These are phyloP conservation scores for Hyphopichia wangnamkhiaoensis DNA, from an alignment of 1,139 yeast species.

Conservation along the genomic window DNA sequence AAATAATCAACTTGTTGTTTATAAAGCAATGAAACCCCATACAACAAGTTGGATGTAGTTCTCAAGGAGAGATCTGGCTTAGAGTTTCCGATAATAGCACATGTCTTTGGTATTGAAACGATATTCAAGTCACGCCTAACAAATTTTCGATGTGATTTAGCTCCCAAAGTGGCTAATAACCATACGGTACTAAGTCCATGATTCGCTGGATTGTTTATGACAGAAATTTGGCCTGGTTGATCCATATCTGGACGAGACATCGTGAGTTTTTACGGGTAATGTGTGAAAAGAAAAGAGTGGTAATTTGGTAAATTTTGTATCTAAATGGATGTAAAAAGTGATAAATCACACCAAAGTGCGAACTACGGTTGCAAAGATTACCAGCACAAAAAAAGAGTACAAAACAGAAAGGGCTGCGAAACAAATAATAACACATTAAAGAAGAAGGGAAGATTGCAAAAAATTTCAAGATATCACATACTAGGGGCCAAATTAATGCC, in stretches of 20 bases:
- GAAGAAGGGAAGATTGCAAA: too few relatives aligned
- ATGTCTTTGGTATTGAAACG: conserved; percentile 50
- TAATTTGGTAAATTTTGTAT: background rate
- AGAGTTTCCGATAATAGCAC: conserved; percentile 32
- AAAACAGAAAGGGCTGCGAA: background rate
- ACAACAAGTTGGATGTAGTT: conserved; percentile 50
- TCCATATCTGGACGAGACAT: background rate
- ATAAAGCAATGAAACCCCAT: conserved; percentile 59
- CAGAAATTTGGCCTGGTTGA: conserved; percentile 1
- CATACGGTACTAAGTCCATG: conserved; percentile 23
- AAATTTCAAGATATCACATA: too few relatives aligned
- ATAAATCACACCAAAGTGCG: background rate
- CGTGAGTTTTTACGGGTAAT: background rate
- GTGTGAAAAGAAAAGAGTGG: background rate
- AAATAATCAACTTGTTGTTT: conserved; percentile 51
- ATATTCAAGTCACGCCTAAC: conserved; percentile 38
- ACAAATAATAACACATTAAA: too few relatives aligned
- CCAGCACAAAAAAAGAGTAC: too few relatives aligned
- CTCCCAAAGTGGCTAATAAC: conserved; percentile 47
- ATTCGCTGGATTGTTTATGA: conserved; percentile 8
- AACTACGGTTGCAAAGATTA: background rate
- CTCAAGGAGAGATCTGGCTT: conserved; percentile 37
- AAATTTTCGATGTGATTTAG: conserved; percentile 26
- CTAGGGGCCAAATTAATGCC: too few relatives aligned
- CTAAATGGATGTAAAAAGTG: background rate